Conservation (phyloP, 371 early-diverging fungal species). For the Rhizopus delemar region DNA sequence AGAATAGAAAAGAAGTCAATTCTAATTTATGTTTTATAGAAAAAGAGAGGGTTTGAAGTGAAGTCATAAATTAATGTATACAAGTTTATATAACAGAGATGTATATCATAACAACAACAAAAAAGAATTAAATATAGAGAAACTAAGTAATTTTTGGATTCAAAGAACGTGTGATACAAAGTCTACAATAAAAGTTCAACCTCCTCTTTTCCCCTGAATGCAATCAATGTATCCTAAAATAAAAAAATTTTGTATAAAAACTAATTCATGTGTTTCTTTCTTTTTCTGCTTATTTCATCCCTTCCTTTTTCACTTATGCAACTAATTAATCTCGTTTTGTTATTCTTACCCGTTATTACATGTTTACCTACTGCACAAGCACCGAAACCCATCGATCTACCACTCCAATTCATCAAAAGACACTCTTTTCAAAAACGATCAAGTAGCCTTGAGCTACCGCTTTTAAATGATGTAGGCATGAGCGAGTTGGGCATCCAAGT, state of each 20-base stretch:
- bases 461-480: conserved; percentile 35
- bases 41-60: no score
- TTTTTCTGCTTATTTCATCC: background rate
- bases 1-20: no score
- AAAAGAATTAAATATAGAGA: no score
- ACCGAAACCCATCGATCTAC: conserved; percentile 2
- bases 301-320: background rate
- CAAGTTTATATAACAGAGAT: no score
- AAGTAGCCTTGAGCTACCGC: conserved; percentile 8
- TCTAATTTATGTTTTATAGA: no score
- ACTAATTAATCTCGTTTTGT: background rate
- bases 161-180: background rate
- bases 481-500: conserved; percentile 44
- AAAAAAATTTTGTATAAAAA: background rate
- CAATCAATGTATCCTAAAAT: background rate
- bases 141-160: conserved; percentile 1
- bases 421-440: conserved; percentile 1
- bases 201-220: background rate
- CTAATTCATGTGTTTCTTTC: background rate
- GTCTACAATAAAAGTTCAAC: background rate
- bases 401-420: background rate
- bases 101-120: no score
- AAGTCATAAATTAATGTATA: no score
- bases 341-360: background rate
- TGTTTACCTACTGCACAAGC: conserved; percentile 1